phyloP scores from a whole-genome alignment of 139 green algal genomes.

The Chlorella sp. region DNA sequence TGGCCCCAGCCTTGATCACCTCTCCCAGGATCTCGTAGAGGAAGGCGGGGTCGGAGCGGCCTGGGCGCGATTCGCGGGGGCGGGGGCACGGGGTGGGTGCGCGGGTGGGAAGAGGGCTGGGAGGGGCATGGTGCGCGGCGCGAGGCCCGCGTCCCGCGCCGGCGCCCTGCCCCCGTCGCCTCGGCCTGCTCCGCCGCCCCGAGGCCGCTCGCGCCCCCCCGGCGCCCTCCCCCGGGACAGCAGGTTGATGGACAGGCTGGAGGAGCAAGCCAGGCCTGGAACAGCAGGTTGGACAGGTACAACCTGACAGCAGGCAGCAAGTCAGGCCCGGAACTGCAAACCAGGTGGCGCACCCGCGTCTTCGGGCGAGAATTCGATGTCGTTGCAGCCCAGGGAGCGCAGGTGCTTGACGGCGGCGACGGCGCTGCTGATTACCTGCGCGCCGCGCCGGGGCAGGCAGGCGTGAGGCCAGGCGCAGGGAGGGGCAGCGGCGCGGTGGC shows the following conservation, averaged over 20 bases:
- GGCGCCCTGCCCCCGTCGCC: too few relatives aligned
- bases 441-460: not conserved
- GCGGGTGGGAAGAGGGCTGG: not conserved
- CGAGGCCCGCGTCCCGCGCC: too few relatives aligned
- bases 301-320: too few relatives aligned
- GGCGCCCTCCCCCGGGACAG: too few relatives aligned
- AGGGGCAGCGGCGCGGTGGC: not conserved
- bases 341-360: conserved; percentile 70
- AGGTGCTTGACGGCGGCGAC: conserved; percentile 88
- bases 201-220: too few relatives aligned
- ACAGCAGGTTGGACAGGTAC: too few relatives aligned
- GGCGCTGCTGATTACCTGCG: conserved; percentile 91
- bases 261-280: too few relatives aligned
- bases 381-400: conserved; percentile 84
- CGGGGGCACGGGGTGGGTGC: not conserved
- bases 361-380: conserved; percentile 98
- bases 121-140: not conserved
- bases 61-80: not conserved
- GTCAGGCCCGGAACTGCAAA: not conserved
- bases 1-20: conserved; percentile 95
- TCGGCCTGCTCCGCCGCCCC: too few relatives aligned
- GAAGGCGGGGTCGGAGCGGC: conserved; percentile 88
- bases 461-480: not conserved
- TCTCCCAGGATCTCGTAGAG: conserved; percentile 88
- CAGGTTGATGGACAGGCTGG: too few relatives aligned